A percentile compares a stretch with the other conserved stretches of the same genome.
Evolutionary conservation across 768 basidiomycete genomes (phyloP).

Genomic region (Auriscalpium vulgare): DNA sequence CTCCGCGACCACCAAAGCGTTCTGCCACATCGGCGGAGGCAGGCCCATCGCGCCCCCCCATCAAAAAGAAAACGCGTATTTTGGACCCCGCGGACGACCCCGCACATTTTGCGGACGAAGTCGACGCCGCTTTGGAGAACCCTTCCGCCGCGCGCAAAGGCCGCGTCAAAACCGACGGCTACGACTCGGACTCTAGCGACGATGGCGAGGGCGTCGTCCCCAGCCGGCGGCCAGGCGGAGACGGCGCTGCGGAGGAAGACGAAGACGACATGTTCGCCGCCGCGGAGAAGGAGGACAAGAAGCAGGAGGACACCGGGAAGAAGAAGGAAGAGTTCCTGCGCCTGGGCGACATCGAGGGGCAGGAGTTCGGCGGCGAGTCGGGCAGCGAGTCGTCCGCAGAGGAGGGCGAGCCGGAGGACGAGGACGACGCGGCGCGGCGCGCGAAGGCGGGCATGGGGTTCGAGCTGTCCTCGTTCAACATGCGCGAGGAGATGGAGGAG

Average conservation of each 20-base stretch:
- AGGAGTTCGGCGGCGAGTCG: conserved; percentile 64
- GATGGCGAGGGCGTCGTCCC: conserved; percentile 90
- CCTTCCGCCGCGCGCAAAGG: conserved; percentile 57
- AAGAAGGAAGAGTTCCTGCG: conserved; percentile 71
- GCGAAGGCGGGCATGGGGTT: conserved; percentile 89
- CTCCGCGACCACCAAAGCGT: conserved; percentile 17
- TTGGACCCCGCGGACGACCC: conserved; percentile 72
- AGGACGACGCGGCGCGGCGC: conserved; percentile 69
- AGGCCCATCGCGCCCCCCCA: conserved; percentile 15
- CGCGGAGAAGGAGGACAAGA: conserved; percentile 49
- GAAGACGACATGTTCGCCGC: conserved; percentile 82
- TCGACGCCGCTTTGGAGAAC: conserved; percentile 65
- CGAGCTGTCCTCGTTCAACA: conserved; percentile 93
- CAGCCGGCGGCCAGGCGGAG: conserved; percentile 50
- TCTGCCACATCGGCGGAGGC: conserved; percentile 1
- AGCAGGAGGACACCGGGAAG: conserved; percentile 35
- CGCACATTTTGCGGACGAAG: conserved; percentile 67
- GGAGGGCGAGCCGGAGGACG: conserved; percentile 49
- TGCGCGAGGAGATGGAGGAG: conserved; percentile 98
- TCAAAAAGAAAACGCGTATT: conserved; percentile 70
- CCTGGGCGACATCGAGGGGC: conserved; percentile 94
- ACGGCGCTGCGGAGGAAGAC: conserved; percentile 42
- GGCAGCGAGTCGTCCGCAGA: conserved; percentile 37
- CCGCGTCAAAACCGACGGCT: conserved; percentile 77
- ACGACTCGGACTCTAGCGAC: conserved; percentile 91